These are phyloP conservation scores for Fragilaria radians DNA, from an alignment of 108 stramenopile genomes.

Conservation along the genomic window DNA sequence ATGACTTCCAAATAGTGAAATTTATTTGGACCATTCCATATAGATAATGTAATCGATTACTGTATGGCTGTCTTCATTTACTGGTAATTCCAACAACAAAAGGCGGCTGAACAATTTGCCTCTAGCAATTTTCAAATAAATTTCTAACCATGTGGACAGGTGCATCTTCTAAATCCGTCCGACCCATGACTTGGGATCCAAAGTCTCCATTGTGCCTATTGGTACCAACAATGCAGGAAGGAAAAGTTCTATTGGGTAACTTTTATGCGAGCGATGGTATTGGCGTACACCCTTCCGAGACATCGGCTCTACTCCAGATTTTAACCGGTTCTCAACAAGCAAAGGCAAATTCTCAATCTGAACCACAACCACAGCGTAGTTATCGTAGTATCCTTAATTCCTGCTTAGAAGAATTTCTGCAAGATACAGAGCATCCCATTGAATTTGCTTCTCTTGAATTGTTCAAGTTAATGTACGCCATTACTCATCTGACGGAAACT, in stretches of 20 bases:
- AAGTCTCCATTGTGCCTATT: conserved; percentile 21
- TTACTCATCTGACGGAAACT: conserved; percentile 58
- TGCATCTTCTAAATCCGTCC: background rate
- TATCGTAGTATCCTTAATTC: conserved; percentile 50
- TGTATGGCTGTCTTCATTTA: no score
- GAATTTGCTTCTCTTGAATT: conserved; percentile 41
- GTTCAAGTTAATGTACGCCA: conserved; percentile 41
- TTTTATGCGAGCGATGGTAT: conserved; percentile 39
- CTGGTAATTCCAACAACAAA: no score
- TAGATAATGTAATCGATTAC: background rate
- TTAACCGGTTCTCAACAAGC: conserved; percentile 44
- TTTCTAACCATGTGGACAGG: no score
- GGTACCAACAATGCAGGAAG: conserved; percentile 12
- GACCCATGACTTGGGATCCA: conserved; percentile 27
- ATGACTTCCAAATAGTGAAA: no score
- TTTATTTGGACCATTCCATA: background rate
- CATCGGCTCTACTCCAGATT: conserved; percentile 46
- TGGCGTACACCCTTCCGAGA: conserved; percentile 55
- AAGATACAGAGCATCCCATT: conserved; percentile 3
- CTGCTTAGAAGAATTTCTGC: conserved; percentile 31
- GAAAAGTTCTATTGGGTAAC: conserved; percentile 5
- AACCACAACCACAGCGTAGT: conserved; percentile 16
- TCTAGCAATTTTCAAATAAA: no score
- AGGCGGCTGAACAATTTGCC: no score
- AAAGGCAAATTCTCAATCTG: conserved; percentile 2